Base-by-base conservation (phyloP, 768 basidiomycete species). In the Kwoniella dendrophila region DNA sequence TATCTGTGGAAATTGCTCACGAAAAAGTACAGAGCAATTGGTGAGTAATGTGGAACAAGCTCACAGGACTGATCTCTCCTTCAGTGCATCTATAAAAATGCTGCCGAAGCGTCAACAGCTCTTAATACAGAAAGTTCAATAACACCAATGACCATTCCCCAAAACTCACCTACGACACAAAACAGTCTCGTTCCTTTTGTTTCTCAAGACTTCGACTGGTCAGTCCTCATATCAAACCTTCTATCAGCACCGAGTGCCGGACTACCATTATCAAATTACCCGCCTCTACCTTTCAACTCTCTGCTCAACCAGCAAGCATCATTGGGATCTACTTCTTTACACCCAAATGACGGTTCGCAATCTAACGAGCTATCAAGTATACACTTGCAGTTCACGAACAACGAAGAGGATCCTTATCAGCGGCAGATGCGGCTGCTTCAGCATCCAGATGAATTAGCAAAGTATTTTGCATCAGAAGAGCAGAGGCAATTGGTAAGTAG, bases 401-500 rank as follows among this genome's bases (percentile, higher is more conserved):
- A 16, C 32, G 14, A 12, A 34, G 32, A 11, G 18, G n/a, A 53
- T 18, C 27, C 29, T 40, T 38, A 45, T 26, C 55, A 56, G 3
- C 4, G n/a, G n/a, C 24, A 47, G 26, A 20, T 12, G 26, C 36
- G 36, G 8, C 36, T 33, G 2, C 2, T 34, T 7, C 18, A 38
- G 3, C 33, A 59, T 12, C 48, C 48, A 10, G 48, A 59, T 26
- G 26, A 26, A 14, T 22, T 59, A 2, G 20, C 33, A 4, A 16
- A 30, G 22, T 59, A 48, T 27, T 59, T 59, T 27, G 47, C 58
- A n/a, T 16, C 58, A 1, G 20, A 33, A 29, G 58, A 59, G 36
- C 58, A 59, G 26, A 22, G 58, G 8, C 58, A 59, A 4, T 22
- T 48, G 36, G 58, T 59, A 29, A 36, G 58, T 40, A n/a, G 44